Evolutionary conservation across 2,329 filamentous ascomycete species (phyloP).

Genomic region (Fusarium cyanostomum): DNA sequence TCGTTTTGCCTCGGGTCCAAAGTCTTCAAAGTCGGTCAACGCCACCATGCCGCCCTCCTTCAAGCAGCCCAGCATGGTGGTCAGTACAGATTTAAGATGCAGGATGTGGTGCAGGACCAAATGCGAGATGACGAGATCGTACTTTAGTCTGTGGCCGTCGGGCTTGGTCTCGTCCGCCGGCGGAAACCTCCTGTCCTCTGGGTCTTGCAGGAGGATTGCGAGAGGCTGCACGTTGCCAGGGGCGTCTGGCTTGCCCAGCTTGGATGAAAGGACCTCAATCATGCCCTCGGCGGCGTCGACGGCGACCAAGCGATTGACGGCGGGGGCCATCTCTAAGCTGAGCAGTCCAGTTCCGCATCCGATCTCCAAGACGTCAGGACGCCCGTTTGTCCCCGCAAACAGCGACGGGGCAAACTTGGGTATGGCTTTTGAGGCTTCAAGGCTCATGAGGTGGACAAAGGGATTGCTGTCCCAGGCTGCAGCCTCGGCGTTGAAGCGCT

Average conservation of each 20-base stretch:
- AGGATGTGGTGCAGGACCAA: slow-evolving; percentile 66
- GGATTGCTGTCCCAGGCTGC: slow-evolving; percentile 64
- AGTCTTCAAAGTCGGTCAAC: slow-evolving; percentile 67
- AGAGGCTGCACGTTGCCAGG: slow-evolving; percentile 57
- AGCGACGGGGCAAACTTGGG: slow-evolving; percentile 42
- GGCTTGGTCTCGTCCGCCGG: slow-evolving; percentile 44
- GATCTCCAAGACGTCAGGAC: slow-evolving; percentile 60
- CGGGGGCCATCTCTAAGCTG: slow-evolving; percentile 58
- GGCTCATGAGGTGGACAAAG: slow-evolving; percentile 57
- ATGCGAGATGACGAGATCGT: slow-evolving; percentile 63
- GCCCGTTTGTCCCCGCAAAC: background rate
- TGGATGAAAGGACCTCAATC: slow-evolving; percentile 59
- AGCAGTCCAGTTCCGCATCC: slow-evolving; percentile 67
- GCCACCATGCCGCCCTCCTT: slow-evolving; percentile 58
- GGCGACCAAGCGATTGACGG: slow-evolving; percentile 58
- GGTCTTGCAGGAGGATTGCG: slow-evolving; percentile 57
- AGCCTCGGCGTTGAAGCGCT: slow-evolving; percentile 64
- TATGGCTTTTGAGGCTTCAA: slow-evolving; percentile 42
- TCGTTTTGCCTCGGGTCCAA: slow-evolving; percentile 58
- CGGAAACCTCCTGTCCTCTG: slow-evolving; percentile 57
- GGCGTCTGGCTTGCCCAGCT: slow-evolving; percentile 47
- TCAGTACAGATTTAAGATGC: slow-evolving; percentile 53
- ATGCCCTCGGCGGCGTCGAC: slow-evolving; percentile 65
- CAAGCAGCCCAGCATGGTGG: slow-evolving; percentile 58
- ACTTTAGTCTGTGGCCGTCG: slow-evolving; percentile 48